Evolutionary conservation across 768 basidiomycete species (phyloP), one percentile per base, ranked within the genome.

Genomic region (Rhizopogon vinicolor): DNA sequence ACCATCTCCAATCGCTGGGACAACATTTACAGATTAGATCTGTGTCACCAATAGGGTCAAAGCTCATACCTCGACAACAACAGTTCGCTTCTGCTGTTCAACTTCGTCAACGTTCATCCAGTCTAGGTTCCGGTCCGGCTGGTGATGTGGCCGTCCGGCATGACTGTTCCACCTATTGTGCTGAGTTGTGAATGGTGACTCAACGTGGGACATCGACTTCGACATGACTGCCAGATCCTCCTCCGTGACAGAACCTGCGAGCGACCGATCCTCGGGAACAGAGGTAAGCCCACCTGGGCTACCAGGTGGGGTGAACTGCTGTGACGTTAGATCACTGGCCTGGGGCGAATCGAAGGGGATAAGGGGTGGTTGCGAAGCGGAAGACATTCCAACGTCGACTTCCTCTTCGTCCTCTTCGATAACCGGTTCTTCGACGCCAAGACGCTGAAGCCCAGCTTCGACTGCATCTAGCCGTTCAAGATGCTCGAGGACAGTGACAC

Each of bases 401-500:
- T 79, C 79, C 41, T 75, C 73, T 52, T 83, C 82, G 58, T 78
- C 80, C 25, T 77, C 78, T 29, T 71, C 74, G 25, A 78, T 79
- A 31, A 74, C 68, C 4, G 72, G 78, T 33, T 82, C 78, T 44
- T 84, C 83, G 31, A 78, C 76, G 10, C 84, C 85, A n/a, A 91
- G 78, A 45, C 88, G 76, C 64, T 89, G 85, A 57, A 91, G 67
- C 59, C 88, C 84, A 7, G 89, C 87, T 60, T 92, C 89, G 16
- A 89, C 89, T 14, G 83, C 86, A 65, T 94, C 92, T 44, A 94
- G 71, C 44, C 89, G 83, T 65, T 94, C 92, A 60, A 94, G 77
- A 60, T 93, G 91, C 63, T 91, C 89, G 39, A 94, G 77, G 46
- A 93, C 86, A 9, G 84, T 87, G 25, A 93, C 91, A 10, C 92